A percentile compares a stretch with the other conserved stretches of the same genome.
These are phyloP conservation scores for Stenocarpella maydis DNA, from an alignment of 2,329 filamentous ascomycete genomes.

Conservation along the genomic window DNA sequence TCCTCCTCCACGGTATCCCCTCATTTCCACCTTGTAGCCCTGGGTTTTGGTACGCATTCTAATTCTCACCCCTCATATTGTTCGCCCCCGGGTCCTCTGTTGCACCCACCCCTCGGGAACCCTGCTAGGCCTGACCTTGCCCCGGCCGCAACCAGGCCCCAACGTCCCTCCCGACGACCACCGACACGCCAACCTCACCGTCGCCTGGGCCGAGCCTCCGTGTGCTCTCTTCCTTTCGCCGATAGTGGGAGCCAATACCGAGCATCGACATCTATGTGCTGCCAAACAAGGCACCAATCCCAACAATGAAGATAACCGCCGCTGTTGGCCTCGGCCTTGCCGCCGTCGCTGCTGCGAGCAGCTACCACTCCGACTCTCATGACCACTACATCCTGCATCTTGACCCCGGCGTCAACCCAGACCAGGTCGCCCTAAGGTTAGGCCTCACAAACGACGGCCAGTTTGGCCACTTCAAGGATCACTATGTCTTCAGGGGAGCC, in stretches of 20 bases:
- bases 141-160: background rate
- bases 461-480: conserved; percentile 78
- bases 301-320: conserved; percentile 57
- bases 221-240: background rate
- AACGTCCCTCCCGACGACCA: background rate
- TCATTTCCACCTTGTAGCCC: conserved; percentile 2
- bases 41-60: background rate
- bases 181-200: background rate
- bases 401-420: conserved; percentile 69
- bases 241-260: background rate
- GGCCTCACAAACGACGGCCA: conserved; percentile 83
- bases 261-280: conserved; percentile 13
- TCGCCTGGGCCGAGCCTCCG: background rate
- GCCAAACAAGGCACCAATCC: background rate
- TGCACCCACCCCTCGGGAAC: background rate
- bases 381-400: conserved; percentile 98
- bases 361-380: conserved; percentile 74
- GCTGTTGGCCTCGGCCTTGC: conserved; percentile 59
- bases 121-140: no score
- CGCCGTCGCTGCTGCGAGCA: conserved; percentile 57
- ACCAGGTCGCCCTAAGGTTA: conserved; percentile 74
- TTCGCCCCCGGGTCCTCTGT: background rate
- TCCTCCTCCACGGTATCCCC: background rate
- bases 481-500: conserved; percentile 85
- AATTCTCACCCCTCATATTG: background rate